Conservation (phyloP, 306 rosid genomes). For the Vicia villosa region DNA sequence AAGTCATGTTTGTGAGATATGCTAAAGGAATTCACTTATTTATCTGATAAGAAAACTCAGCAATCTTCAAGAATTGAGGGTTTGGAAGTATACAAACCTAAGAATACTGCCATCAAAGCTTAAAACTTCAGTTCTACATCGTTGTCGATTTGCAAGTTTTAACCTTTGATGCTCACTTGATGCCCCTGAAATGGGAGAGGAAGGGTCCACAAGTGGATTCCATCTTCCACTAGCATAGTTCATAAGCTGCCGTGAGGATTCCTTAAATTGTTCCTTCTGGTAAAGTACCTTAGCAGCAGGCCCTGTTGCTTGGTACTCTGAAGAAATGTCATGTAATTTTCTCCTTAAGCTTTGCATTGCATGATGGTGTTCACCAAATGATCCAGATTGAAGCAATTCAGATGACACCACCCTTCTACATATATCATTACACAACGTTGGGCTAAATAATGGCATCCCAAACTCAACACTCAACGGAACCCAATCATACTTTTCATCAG, state of each 20-base stretch:
- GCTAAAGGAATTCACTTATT: slow-evolving; percentile 5
- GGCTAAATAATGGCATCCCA: slow-evolving; percentile 94
- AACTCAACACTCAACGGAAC: slow-evolving; percentile 91
- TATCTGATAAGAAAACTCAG: slow-evolving; percentile 27
- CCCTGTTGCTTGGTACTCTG: slow-evolving; percentile 87
- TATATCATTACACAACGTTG: slow-evolving; percentile 70
- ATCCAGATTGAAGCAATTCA: slow-evolving; percentile 77
- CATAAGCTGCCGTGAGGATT: slow-evolving; percentile 64
- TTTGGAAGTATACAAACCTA: slow-evolving; percentile 42
- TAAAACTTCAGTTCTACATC: slow-evolving; percentile 80
- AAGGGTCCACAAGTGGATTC: slow-evolving; percentile 91
- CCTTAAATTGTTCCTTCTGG: slow-evolving; percentile 82
- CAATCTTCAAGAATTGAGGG: slow-evolving; percentile 26
- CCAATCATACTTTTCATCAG: slow-evolving; percentile 78
- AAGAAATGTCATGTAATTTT: slow-evolving; percentile 77
- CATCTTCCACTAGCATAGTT: slow-evolving; percentile 96
- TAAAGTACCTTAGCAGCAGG: slow-evolving; percentile 90
- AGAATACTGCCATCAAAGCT: slow-evolving; percentile 98
- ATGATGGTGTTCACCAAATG: slow-evolving; percentile 68
- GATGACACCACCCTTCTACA: slow-evolving; percentile 84
- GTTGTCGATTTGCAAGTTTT: slow-evolving; percentile 81
- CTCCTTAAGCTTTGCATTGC: slow-evolving; percentile 81
- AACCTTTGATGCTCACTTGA: slow-evolving; percentile 74
- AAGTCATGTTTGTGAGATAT: neutral
- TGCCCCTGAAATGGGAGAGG: slow-evolving; percentile 93